Evolutionary conservation across 2,329 filamentous ascomycete genomes (phyloP), one percentile per base, ranked within the genome.

Genomic region (Torrubiella hemipterigena): DNA sequence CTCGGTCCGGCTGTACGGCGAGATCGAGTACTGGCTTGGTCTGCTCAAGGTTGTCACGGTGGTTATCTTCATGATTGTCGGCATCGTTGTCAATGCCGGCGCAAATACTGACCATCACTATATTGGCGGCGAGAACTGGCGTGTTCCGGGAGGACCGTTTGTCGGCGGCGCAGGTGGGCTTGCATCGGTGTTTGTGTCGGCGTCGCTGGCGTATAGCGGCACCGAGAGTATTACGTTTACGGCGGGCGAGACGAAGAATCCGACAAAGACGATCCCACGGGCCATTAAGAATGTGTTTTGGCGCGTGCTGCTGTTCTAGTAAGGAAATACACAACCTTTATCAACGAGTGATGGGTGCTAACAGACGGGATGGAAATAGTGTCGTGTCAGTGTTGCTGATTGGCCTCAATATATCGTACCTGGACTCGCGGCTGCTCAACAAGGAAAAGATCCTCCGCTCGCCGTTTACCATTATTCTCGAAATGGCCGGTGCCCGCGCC

Each of bases 221-320:
- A 77, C 72, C 3, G 74, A 78, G 48, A 71, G 66, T 20, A 76
- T 79, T 29, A 73, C 72, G 30, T 73, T 79, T 35, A 77, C 75
- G 0, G 74, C 74, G 1, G 74, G 74, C 26, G 75, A 80, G 48
- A 78, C 75, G 3, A 71, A 68, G 41, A 63, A 78, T 40, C 75
- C 76, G 0, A 61, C 68, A 13, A 65, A 63, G 39, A 77, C 65
- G 34, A 54, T 80, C 20, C 76, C 76, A 2, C 63, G 64, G 4
- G 75, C 77, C 3, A 69, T 79, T 27, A 71, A 71, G 41, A 77
- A 78, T 33, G 72, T 77, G 23, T 77, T 77, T 44, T 77, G 69
- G 69, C 65, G 73, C 5, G 73, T 74, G 32, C 38, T 73, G 4
- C 55, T 72, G 7, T 73, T 73, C 49, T 57, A 57, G 26, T 28